phyloP scores from a whole-genome alignment of 345 rosid genomes.

The Salix koriyanagi region DNA sequence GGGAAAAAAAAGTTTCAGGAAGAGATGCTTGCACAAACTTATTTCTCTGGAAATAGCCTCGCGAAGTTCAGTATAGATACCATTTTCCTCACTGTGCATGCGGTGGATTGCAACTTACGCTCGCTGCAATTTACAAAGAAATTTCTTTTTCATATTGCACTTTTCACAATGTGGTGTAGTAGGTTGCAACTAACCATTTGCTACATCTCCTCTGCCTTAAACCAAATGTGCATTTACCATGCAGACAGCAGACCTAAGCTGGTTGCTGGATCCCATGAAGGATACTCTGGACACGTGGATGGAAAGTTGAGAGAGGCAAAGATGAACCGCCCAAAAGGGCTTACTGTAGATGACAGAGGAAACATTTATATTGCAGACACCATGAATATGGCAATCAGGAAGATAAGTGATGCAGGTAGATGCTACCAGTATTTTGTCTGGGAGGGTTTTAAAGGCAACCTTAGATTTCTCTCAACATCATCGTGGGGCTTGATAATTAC shows the following conservation, averaged over 20 bases:
- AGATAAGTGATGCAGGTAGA: slow-evolving; percentile 80
- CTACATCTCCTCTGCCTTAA: neutral
- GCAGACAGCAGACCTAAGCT: slow-evolving; percentile 80
- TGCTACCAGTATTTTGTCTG: neutral
- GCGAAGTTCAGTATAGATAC: neutral
- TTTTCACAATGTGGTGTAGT: neutral
- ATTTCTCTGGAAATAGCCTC: neutral
- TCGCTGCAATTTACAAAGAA: neutral
- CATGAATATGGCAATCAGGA: slow-evolving; percentile 82
- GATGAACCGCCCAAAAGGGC: slow-evolving; percentile 88
- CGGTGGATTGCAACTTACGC: neutral
- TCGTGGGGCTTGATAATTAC: neutral
- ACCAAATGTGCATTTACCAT: neutral
- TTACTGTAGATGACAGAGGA: slow-evolving; percentile 85
- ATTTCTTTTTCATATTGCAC: neutral
- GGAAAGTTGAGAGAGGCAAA: slow-evolving; percentile 80
- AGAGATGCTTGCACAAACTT: neutral
- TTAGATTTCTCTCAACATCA: neutral
- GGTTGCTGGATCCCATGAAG: slow-evolving; percentile 83
- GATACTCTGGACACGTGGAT: slow-evolving; percentile 83
- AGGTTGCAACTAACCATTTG: neutral
- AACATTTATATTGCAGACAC: slow-evolving; percentile 89
- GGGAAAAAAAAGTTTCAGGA: neutral
- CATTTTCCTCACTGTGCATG: neutral
- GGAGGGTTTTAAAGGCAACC: neutral